Base-by-base conservation (phyloP, 345 rosid species). In the Gossypium ekmanianum region DNA sequence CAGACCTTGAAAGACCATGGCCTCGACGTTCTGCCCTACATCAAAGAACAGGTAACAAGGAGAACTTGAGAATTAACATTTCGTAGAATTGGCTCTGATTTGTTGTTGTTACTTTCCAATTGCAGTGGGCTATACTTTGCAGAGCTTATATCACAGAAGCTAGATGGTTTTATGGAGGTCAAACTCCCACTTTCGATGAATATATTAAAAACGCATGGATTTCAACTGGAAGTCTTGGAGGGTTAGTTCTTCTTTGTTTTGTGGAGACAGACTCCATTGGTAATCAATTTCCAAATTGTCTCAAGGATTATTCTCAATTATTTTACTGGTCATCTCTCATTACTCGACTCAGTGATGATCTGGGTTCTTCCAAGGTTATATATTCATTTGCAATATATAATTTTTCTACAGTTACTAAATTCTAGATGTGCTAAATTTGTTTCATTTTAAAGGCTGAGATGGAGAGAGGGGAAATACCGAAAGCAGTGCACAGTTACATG, bases 101-200 rank as follows among this genome's bases (percentile, higher is more conserved):
- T 24, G 26, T 24, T 24, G 2, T 24, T 24, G 26, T 24, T 11
- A 66, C 45, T 11, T 22, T 6, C 34, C 16, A 66, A 11, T 22
- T 20, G 71, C 71, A 45, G 34, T 67, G 71, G 71, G 39, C 55
- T 22, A 67, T 67, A 45, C 71, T 67, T 22, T 67, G 71, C 55
- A 22, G 18, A 24, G 54, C 55, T 20, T 34, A 67, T 45, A 45
- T 67, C 34, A 67, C 71, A 20, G 55, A 67, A 13, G 71, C 71
- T 18, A 45, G 71, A 67, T 67, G 71, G 71, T 67, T 67, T 67
- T 67, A 67, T 13, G 55, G 71, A 5, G 55, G 55, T 7, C 71
- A 45, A 14, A 22, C 71, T 22, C 71, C 71, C 45, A 67, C 2
- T 13, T 67, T 67, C 5, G 39, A 45, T 67, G 71, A 22, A 67